Conservation (phyloP, 73 alveolate species). For the Symbiodinium pilosum region DNA sequence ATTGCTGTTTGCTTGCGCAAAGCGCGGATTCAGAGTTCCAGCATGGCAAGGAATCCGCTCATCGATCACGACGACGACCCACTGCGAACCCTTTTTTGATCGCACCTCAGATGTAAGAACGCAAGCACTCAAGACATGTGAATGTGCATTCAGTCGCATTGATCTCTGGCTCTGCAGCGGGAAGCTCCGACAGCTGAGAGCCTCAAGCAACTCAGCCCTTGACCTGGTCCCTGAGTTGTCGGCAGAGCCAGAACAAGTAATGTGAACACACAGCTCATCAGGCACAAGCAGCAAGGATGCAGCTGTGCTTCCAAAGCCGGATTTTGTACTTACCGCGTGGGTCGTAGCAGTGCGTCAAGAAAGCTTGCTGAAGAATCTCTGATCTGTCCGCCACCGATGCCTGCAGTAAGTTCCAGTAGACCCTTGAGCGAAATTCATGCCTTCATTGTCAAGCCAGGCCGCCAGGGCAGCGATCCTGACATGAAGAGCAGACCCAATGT, state of each 20-base stretch:
- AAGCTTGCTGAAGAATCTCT: constrained; percentile 69
- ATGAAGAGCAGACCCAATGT: too few relatives aligned
- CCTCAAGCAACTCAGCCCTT: not conserved
- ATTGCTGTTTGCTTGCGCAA: constrained; percentile 72
- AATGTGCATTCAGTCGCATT: too few relatives aligned
- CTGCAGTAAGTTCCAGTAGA: too few relatives aligned
- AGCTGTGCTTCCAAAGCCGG: constrained; percentile 59
- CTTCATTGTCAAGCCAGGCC: not conserved
- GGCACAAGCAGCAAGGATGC: too few relatives aligned
- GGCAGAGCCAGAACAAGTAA: too few relatives aligned
- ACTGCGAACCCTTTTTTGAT: constrained; percentile 27
- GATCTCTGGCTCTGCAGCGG: too few relatives aligned
- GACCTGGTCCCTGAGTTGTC: not conserved
- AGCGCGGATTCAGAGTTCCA: constrained; percentile 48
- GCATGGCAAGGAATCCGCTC: constrained; percentile 77
- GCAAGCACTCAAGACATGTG: too few relatives aligned
- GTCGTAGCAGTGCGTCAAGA: constrained; percentile 42
- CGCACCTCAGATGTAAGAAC: constrained; percentile 54
- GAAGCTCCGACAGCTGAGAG: too few relatives aligned
- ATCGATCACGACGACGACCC: constrained; percentile 40
- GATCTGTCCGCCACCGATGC: constrained; percentile 84
- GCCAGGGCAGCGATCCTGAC: constrained; percentile 73
- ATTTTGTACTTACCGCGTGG: constrained; percentile 90
- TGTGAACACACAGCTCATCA: too few relatives aligned
- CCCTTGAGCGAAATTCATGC: too few relatives aligned